phyloP scores from a whole-genome alignment of 2,329 filamentous ascomycete species.

The Penicillium sp. region DNA sequence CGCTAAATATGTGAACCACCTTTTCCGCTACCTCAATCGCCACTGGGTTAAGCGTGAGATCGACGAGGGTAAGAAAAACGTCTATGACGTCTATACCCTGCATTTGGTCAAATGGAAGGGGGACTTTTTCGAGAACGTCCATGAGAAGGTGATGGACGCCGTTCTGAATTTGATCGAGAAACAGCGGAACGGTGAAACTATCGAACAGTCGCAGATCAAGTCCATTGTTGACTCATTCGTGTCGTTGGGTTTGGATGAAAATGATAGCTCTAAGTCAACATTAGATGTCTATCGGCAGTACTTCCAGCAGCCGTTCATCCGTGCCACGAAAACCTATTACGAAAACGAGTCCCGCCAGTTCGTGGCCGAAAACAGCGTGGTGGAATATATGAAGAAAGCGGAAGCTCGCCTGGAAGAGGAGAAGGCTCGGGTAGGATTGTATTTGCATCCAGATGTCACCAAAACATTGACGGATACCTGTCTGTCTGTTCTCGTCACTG shows the following conservation, averaged over 20 bases:
- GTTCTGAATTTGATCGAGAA: conserved; percentile 95
- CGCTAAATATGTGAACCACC: conserved; percentile 94
- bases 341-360: conserved; percentile 90
- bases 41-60: conserved; percentile 99
- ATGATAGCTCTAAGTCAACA: conserved; percentile 88
- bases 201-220: conserved; percentile 96
- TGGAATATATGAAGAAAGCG: conserved; percentile 99
- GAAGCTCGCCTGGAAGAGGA: conserved; percentile 86
- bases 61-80: conserved; percentile 96
- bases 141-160: conserved; percentile 87
- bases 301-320: conserved; percentile 90
- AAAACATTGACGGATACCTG: conserved; percentile 80
- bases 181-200: conserved; percentile 95
- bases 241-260: conserved; percentile 88
- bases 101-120: conserved; percentile 94
- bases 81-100: conserved; percentile 96
- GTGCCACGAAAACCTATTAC: conserved; percentile 82
- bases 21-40: conserved; percentile 93
- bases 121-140: conserved; percentile 81
- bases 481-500: conserved; percentile 83
- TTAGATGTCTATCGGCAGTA: conserved; percentile 90
- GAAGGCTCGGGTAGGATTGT: conserved; percentile 88
- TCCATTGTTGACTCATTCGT: conserved; percentile 96
- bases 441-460: conserved; percentile 87
- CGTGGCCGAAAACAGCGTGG: conserved; percentile 92